Evolutionary conservation across 352 stramenopile genomes (phyloP).

Genomic region (Halophytophthora polymorphica): DNA sequence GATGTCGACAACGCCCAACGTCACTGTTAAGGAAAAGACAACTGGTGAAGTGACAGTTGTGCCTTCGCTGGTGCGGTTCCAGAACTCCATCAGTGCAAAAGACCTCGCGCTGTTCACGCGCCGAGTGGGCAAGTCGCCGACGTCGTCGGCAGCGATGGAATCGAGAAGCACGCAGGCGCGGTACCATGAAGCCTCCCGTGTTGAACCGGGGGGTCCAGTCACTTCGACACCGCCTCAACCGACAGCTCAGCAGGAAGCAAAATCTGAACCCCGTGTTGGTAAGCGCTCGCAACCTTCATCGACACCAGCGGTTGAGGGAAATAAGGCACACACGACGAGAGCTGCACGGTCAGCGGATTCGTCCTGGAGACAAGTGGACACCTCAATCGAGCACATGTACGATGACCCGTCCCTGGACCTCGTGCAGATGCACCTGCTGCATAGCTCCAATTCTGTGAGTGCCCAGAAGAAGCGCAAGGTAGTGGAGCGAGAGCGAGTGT

Average conservation of each 20-base stretch:
- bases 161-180: slow-evolving; percentile 1
- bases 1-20: slow-evolving; percentile 1
- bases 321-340: neutral
- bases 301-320: neutral
- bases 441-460: slow-evolving; percentile 18
- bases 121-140: slow-evolving; percentile 2
- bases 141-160: neutral
- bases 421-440: slow-evolving; percentile 41
- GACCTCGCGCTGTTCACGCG: slow-evolving; percentile 24
- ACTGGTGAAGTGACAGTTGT: slow-evolving; percentile 19
- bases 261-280: neutral
- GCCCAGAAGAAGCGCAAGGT: slow-evolving; percentile 37
- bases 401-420: slow-evolving; percentile 49
- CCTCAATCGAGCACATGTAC: slow-evolving; percentile 61
- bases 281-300: slow-evolving; percentile 8
- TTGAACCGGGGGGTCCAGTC: neutral
- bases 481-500: slow-evolving; percentile 39
- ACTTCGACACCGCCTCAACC: neutral
- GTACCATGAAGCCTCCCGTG: slow-evolving; percentile 23
- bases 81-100: slow-evolving; percentile 23
- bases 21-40: neutral
- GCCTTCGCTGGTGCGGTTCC: slow-evolving; percentile 19
- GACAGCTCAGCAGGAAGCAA: neutral
- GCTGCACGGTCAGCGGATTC: slow-evolving; percentile 3
- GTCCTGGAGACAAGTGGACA: slow-evolving; percentile 38